Evolutionary conservation across 1,284 basidiomycete species (phyloP), one percentile per base, ranked within the genome.

Genomic region (Agroathelia rolfsii): DNA sequence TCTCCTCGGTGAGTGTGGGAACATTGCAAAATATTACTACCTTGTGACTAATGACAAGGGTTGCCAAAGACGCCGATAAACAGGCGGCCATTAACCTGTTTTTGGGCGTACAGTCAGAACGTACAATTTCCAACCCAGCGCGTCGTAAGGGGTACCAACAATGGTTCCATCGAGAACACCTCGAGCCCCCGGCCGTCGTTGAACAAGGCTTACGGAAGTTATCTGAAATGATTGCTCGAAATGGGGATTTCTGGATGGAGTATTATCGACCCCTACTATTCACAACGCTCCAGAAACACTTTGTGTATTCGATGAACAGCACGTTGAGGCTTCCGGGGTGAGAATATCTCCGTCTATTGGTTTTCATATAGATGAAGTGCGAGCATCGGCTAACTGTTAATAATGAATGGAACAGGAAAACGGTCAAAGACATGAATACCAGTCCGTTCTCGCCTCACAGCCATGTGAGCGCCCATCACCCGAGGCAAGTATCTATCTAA

Each of bases 11-110:
- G 29, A 26, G 56, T 46, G 23, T 1, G 7, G 13, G 11, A 14
- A 11, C 26, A 8, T 8, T 8, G 15, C 7, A 7, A 9, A 13
- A 23, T n/a, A n/a, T n/a, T n/a, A n/a, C 8, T 7, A 20, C 11
- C 13, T 30, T 24, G 13, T 16, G 13, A 11, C 6, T 12, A 5
- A n/a, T 38, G 13, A 44, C 11, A 18, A 29, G 13, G 26, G 14
- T 22, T 13, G 20, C 31, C 36, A 21, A 37, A 83, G 92, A 99
- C 51, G 92, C 89, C 2, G 95, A 98, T 57, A 98, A 98, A 56
- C 95, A 99, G 57, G 75, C 86, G 1, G 92, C 95, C 0, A 99
- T 97, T 54, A 94, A 99, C 54, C 69, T 97, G 15, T 98, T 98
- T 55, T 76, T 98, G 3, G 93, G 94, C 9, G 74, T 95, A 3